These are phyloP conservation scores for Sicyos baderoa DNA, from an alignment of 306 rosid species.

Conservation along the genomic window DNA sequence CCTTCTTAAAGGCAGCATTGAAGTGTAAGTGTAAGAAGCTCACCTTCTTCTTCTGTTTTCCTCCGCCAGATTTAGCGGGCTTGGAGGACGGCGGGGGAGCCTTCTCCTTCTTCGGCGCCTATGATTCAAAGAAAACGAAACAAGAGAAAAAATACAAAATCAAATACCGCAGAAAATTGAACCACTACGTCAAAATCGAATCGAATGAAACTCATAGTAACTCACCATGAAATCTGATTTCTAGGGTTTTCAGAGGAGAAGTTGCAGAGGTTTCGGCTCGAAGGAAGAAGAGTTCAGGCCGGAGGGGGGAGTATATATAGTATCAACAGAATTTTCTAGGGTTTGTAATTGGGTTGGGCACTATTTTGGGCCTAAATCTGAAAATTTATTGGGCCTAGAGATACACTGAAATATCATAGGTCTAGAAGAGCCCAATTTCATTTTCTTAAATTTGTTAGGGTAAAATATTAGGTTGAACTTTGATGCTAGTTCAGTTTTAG, in stretches of 20 bases:
- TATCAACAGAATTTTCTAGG: neutral
- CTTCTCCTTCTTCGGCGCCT: constrained; percentile 50
- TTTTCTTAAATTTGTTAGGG: no score
- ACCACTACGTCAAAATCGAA: neutral
- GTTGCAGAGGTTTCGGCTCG: constrained; percentile 8
- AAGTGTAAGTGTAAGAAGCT: neutral
- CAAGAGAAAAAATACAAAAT: neutral
- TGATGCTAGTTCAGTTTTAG: no score
- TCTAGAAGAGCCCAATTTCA: no score
- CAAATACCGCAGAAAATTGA: no score
- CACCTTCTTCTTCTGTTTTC: constrained; percentile 43
- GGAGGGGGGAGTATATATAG: neutral
- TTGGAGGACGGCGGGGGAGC: constrained; percentile 39
- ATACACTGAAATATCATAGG: neutral
- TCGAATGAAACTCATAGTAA: neutral
- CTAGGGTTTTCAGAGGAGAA: neutral
- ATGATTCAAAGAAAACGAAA: neutral
- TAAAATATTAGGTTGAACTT: no score
- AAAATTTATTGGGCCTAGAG: neutral
- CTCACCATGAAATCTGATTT: constrained; percentile 13
- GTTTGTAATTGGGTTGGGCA: neutral
- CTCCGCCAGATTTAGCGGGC: constrained; percentile 39
- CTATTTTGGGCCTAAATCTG: neutral
- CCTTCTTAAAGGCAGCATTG: no score
- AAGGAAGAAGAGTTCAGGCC: neutral